Conservation (phyloP, 2,329 filamentous ascomycete species). For the Fusarium secorum region DNA sequence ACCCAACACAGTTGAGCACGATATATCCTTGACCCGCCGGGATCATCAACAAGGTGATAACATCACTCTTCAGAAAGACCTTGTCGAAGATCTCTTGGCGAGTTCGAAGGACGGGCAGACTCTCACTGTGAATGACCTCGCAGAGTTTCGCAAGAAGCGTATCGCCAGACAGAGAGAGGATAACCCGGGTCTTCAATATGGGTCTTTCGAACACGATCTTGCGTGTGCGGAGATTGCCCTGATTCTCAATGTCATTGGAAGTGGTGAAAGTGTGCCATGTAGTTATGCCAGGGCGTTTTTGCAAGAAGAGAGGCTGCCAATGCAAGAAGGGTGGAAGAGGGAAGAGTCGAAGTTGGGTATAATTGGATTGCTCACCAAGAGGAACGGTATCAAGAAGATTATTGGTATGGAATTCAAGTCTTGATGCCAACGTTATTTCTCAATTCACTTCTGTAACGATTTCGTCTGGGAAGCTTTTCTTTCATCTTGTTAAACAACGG, state of each 20-base stretch:
- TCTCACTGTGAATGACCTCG: conserved; percentile 31
- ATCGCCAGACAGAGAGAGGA: conserved; percentile 27
- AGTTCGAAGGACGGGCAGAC: conserved; percentile 33
- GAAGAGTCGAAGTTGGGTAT: conserved; percentile 16
- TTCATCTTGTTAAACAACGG: not conserved
- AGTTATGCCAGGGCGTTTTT: conserved; percentile 27
- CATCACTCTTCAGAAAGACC: conserved; percentile 22
- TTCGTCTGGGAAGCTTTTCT: not conserved
- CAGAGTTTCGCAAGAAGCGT: conserved; percentile 29
- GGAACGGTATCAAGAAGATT: conserved; percentile 19
- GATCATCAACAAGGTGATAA: conserved; percentile 36
- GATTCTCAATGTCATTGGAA: conserved; percentile 32
- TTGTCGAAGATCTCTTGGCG: conserved; percentile 28
- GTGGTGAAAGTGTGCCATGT: conserved; percentile 21
- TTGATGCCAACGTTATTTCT: not conserved
- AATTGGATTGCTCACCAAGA: conserved; percentile 9
- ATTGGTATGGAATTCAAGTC: conserved; percentile 14
- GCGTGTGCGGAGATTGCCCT: conserved; percentile 35
- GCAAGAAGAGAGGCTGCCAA: conserved; percentile 28
- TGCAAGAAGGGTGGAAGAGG: conserved; percentile 31
- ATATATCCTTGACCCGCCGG: conserved; percentile 37
- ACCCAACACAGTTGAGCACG: conserved; percentile 35
- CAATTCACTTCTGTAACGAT: not conserved
- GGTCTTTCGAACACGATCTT: conserved; percentile 23
- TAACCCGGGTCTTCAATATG: conserved; percentile 30